Conservation (phyloP, 2,329 filamentous ascomycete species). For the Biscogniauxia mediterranea region DNA sequence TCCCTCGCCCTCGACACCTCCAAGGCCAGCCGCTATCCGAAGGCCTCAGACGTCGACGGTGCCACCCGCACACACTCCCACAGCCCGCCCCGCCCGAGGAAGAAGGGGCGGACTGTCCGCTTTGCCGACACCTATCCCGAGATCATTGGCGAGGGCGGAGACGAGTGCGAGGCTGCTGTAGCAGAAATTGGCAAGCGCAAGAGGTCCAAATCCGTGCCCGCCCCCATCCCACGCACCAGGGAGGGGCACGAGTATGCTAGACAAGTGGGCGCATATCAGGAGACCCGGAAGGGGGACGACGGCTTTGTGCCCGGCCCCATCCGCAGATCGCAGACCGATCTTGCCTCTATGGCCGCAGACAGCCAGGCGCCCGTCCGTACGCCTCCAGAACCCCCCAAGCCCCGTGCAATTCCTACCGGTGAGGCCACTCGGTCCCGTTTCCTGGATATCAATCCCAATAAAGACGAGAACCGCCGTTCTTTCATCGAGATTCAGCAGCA, state of each 20-base stretch:
- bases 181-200: conserved; percentile 67
- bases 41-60: conserved; percentile 47
- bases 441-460: conserved; percentile 36
- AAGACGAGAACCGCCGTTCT: conserved; percentile 54
- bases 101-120: conserved; percentile 66
- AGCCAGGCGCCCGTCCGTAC: conserved; percentile 11
- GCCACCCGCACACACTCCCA: conserved; percentile 41
- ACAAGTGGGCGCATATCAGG: conserved; percentile 24
- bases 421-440: conserved; percentile 31
- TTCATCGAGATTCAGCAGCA: conserved; percentile 59
- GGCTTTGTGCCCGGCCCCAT: conserved; percentile 55
- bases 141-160: conserved; percentile 87
- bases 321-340: conserved; percentile 58
- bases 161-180: conserved; percentile 73
- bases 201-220: conserved; percentile 38
- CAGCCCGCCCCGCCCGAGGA: conserved; percentile 51
- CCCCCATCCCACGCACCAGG: conserved; percentile 32
- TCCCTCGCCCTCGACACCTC: conserved; percentile 54
- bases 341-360: conserved; percentile 34
- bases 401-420: conserved; percentile 32
- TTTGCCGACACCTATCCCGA: conserved; percentile 74
- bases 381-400: conserved; percentile 24
- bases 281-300: conserved; percentile 33
- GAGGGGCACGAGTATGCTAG: conserved; percentile 29
- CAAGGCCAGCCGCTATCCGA: conserved; percentile 54